Conservation (phyloP, 176 grass and related monocot genomes). For the Stipa capillata region DNA sequence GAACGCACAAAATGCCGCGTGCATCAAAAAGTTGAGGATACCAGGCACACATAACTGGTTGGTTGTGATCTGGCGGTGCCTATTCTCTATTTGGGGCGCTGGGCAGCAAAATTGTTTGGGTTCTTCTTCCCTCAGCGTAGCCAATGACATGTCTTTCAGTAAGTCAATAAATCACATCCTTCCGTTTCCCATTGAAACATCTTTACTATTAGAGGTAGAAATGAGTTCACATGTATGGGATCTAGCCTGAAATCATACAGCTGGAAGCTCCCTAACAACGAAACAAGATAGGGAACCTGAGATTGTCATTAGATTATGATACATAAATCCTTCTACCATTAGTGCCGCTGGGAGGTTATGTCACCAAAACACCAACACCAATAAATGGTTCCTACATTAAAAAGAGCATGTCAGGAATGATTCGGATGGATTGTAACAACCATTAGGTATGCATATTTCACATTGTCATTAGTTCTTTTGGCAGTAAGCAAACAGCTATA, state of each 20-base stretch:
- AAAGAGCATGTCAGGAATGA: not conserved
- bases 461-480: not conserved
- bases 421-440: not conserved
- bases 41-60: not conserved
- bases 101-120: not conserved
- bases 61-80: not conserved
- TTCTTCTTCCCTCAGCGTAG: not conserved
- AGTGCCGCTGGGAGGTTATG: not conserved
- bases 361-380: not conserved
- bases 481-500: not conserved
- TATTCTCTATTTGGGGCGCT: not conserved
- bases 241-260: not conserved
- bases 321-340: not conserved
- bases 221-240: not conserved
- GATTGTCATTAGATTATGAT: not conserved
- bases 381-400: constrained; percentile 6
- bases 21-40: not conserved
- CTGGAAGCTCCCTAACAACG: not conserved
- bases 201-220: not conserved
- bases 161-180: not conserved
- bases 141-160: not conserved
- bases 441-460: not conserved
- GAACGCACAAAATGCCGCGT: not conserved
- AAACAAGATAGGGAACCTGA: not conserved
- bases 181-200: not conserved